Percentiles rank a stretch among this genome's conserved stretches.
These are phyloP conservation scores for Saccharum hybrid DNA, from an alignment of 202 grass and related monocot species.

Conservation along the genomic window DNA sequence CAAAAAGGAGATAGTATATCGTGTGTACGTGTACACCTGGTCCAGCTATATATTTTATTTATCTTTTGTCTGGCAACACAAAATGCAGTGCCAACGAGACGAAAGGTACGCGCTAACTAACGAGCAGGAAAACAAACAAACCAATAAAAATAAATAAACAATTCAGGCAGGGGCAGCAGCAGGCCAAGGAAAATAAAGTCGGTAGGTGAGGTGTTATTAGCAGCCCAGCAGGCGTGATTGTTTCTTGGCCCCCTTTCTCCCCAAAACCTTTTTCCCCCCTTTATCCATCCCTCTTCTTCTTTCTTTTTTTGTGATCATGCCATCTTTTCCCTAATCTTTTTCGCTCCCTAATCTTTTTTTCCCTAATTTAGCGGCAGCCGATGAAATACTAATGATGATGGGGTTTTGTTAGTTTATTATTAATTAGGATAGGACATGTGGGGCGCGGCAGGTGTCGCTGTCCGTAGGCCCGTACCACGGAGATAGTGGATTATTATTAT, in stretches of 20 bases:
- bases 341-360: too few relatives aligned
- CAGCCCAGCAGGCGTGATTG: conserved; percentile 22
- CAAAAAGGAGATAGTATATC: too few relatives aligned
- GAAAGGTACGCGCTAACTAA: conserved; percentile 39
- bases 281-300: neutral
- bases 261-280: neutral
- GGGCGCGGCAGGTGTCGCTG: conserved; percentile 19
- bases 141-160: neutral
- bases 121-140: neutral
- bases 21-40: too few relatives aligned
- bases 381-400: neutral
- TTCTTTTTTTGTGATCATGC: neutral
- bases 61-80: neutral
- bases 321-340: too few relatives aligned
- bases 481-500: neutral
- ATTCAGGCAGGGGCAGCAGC: neutral
- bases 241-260: neutral
- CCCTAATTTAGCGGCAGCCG: neutral
- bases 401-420: neutral
- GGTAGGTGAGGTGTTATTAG: conserved; percentile 36
- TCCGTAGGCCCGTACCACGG: neutral
- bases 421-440: neutral
- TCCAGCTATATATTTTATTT: too few relatives aligned
- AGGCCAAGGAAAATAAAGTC: conserved; percentile 4
- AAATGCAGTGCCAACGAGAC: neutral